phyloP scores from a whole-genome alignment of 306 rosid genomes.

The Carpinus fangiana region DNA sequence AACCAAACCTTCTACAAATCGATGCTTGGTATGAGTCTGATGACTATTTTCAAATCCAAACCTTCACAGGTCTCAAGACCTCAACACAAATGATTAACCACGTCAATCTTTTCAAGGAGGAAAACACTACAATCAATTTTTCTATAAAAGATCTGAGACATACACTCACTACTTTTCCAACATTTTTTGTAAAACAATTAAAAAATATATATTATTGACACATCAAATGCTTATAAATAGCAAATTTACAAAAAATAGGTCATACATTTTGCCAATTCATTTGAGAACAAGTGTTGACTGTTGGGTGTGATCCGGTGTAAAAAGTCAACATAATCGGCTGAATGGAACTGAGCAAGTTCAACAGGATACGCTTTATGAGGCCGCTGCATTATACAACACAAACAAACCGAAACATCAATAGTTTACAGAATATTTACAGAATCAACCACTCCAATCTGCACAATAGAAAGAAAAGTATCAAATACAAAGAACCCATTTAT shows the following conservation, averaged over 20 bases:
- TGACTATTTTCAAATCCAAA: background rate
- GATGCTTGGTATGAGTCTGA: background rate
- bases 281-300: slow-evolving; percentile 74
- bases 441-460: slow-evolving; percentile 7
- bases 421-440: background rate
- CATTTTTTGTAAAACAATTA: background rate
- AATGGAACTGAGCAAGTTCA: slow-evolving; percentile 99
- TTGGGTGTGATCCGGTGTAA: slow-evolving; percentile 91
- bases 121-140: background rate
- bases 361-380: slow-evolving; percentile 99
- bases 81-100: background rate
- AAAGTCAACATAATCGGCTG: slow-evolving; percentile 88
- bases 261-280: slow-evolving; percentile 76
- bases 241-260: background rate
- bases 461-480: background rate
- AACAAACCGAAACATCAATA: slow-evolving; percentile 11
- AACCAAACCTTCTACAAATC: background rate
- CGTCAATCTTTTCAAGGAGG: background rate
- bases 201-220: slow-evolving; percentile 6
- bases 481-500: background rate
- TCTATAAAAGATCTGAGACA: background rate
- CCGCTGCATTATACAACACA: slow-evolving; percentile 59
- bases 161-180: background rate
- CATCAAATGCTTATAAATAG: background rate
- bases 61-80: background rate